Base-by-base conservation (phyloP, 2,329 filamentous ascomycete species). In the Fusarium temperatum region DNA sequence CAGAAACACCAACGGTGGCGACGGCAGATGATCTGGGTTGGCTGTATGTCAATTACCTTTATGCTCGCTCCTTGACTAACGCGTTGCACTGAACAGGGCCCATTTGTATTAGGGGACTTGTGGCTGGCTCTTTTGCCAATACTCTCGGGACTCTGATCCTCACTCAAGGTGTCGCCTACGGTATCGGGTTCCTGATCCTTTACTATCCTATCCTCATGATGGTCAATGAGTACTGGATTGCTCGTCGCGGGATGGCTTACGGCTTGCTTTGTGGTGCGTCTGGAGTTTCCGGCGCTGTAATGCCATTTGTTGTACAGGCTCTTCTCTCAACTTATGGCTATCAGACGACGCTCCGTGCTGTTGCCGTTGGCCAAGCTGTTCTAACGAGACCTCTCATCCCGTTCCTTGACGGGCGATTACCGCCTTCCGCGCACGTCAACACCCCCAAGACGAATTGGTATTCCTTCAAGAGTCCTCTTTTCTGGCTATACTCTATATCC, bases 41-140 rank as follows among this genome's bases (percentile, higher is more conserved):
- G 14, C 10, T 48, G 20, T 48, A 30, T 2, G 26, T n/a, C 17
- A 45, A 14, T 6, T 5, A 6, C 7, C 12, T 26, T 18, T 13
- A 45, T 13, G 0, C 0, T 20, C 24, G 12, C 11, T 8, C 11
- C 4, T 26, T 13, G 24, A 20, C 42, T 26, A 26, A 45, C 17
- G 17, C 7, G 12, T 15, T 41, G 6, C 11, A 0, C 8, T 26
- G 11, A 20, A 10, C 42, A 45, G 42, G 20, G 26, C 45, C 45
- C 3, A 22, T 30, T 17, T 30, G 45, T 17, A 48, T 30, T 10
- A 9, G 14, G 4, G 45, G 26, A 12, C 45, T 48, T 6, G 20
- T n/a, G 3, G 14, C 13, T 8, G 14, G 45, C 5, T 48, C 26
- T 8, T 30, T 30, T 6, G 14, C 14, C 14, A 30, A 30, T 5